Evolutionary conservation across 139 green algal species (phyloP).

Genomic region (Diplosphaera chodatii): DNA sequence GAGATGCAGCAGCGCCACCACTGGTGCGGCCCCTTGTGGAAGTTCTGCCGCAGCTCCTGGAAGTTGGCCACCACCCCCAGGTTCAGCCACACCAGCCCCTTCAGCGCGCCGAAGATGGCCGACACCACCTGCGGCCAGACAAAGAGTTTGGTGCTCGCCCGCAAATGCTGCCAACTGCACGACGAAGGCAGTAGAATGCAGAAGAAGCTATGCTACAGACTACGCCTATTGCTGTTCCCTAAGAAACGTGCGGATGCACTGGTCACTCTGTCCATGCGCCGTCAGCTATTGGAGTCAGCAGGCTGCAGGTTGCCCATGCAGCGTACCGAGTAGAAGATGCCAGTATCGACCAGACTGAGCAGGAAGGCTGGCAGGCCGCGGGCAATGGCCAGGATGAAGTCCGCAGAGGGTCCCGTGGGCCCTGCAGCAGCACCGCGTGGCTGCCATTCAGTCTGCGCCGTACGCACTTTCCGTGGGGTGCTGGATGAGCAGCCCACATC

Average conservation of each 20-base stretch:
- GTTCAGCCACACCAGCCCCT: constrained; percentile 41
- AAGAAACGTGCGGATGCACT: too few species aligned
- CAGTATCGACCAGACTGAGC: constrained; percentile 28
- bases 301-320: too few species aligned
- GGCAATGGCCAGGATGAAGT: constrained; percentile 29
- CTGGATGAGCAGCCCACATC: too few species aligned
- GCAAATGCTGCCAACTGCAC: too few species aligned
- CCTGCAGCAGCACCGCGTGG: neutral
- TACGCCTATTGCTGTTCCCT: too few species aligned
- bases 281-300: too few species aligned
- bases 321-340: constrained; percentile 4
- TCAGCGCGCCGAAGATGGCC: constrained; percentile 29
- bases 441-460: too few species aligned
- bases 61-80: constrained; percentile 31
- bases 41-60: constrained; percentile 34
- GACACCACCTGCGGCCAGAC: constrained; percentile 18
- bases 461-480: too few species aligned
- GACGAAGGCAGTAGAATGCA: too few species aligned
- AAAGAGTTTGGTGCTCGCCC: too few species aligned
- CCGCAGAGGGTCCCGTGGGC: neutral
- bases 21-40: constrained; percentile 35
- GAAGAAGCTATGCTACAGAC: too few species aligned
- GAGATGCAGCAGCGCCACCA: constrained; percentile 29
- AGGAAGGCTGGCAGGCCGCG: constrained; percentile 28
- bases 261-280: too few species aligned